Percentiles rank a stretch among this genome's conserved stretches.
Conservation (phyloP, 305 asterid genomes). For the Stenogyne calaminthoides region DNA sequence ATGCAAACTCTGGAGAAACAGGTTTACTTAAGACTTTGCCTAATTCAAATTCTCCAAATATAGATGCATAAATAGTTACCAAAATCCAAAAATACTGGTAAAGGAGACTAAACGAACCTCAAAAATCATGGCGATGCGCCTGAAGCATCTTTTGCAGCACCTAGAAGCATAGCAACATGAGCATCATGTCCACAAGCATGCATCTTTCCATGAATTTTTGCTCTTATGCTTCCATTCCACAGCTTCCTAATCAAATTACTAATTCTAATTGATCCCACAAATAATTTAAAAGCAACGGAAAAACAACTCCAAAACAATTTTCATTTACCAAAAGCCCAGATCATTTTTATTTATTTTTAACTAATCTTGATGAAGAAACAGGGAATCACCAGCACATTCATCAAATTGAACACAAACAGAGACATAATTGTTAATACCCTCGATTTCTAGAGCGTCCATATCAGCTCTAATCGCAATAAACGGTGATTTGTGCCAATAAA, state of each 20-base stretch:
- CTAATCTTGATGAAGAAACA: too few species aligned
- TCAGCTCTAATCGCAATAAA: slow-evolving; percentile 74
- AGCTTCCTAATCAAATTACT: slow-evolving; percentile 48
- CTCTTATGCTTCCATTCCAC: slow-evolving; percentile 83
- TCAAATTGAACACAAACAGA: background rate
- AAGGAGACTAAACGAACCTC: slow-evolving; percentile 45
- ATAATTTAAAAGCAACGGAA: background rate
- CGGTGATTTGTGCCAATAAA: slow-evolving; percentile 59
- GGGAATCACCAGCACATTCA: too few species aligned
- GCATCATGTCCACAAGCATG: slow-evolving; percentile 87
- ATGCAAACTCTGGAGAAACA: too few species aligned
- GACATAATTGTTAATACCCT: slow-evolving; percentile 37
- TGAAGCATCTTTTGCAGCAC: slow-evolving; percentile 70
- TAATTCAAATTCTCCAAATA: too few species aligned
- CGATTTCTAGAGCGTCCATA: slow-evolving; percentile 71
- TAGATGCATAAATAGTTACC: background rate
- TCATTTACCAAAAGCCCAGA: background rate
- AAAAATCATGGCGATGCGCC: slow-evolving; percentile 34
- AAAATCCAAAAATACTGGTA: background rate
- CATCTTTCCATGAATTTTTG: slow-evolving; percentile 64
- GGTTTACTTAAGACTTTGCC: too few species aligned
- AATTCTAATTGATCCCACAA: background rate
- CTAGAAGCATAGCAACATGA: slow-evolving; percentile 77
- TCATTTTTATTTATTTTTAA: too few species aligned
- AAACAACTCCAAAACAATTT: background rate